Percentiles rank a stretch among this genome's conserved stretches.
These are phyloP conservation scores for Neovahlkampfia damariscottae DNA, from an alignment of 78 protist genomes.

Conservation along the genomic window DNA sequence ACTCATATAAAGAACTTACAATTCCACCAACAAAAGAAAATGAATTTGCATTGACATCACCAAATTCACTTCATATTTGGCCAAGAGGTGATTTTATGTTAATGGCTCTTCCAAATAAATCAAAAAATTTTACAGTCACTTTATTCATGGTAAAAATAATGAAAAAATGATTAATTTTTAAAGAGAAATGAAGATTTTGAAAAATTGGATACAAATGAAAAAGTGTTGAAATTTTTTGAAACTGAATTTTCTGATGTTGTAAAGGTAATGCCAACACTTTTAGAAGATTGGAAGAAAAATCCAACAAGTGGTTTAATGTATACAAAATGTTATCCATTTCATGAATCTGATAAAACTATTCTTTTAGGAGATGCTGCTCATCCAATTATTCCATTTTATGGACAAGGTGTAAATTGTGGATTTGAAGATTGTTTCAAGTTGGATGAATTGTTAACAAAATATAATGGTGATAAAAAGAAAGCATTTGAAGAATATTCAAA, in stretches of 20 bases:
- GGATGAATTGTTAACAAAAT: not conserved
- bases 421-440: slow-evolving; percentile 40
- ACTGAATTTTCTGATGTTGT: slow-evolving; percentile 4
- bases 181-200: not conserved
- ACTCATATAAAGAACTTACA: slow-evolving; percentile 46
- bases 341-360: not conserved
- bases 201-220: not conserved
- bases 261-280: not conserved
- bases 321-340: not conserved
- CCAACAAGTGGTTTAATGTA: slow-evolving; percentile 10
- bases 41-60: slow-evolving; percentile 13
- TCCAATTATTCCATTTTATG: slow-evolving; percentile 87
- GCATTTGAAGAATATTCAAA: slow-evolving; percentile 22
- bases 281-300: not conserved
- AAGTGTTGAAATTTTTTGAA: not conserved
- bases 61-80: slow-evolving; percentile 81
- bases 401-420: slow-evolving; percentile 81
- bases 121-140: slow-evolving; percentile 65
- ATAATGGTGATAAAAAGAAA: not conserved
- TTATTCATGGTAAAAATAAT: slow-evolving; percentile 53
- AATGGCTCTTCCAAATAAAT: slow-evolving; percentile 78
- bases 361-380: slow-evolving; percentile 81
- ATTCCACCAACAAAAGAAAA: slow-evolving; percentile 41
- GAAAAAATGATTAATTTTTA: not conserved
- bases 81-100: slow-evolving; percentile 70